phyloP scores from a whole-genome alignment of 78 protist species.

The Kipferlia bialata region DNA sequence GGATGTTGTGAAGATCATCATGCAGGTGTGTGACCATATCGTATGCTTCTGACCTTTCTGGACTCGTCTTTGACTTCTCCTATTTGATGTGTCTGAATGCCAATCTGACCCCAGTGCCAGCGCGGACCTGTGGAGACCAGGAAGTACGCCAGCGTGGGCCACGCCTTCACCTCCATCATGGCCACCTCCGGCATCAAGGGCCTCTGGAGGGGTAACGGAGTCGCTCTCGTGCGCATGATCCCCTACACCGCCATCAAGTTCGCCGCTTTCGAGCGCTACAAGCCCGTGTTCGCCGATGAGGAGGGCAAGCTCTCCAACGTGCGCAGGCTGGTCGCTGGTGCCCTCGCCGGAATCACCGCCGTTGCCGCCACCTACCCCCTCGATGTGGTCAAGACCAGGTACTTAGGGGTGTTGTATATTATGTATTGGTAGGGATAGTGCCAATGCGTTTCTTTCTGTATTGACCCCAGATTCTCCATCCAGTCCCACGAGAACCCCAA shows the following conservation, averaged over 20 bases:
- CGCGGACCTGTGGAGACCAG: background rate
- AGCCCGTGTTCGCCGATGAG: background rate
- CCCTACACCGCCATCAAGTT: conserved; percentile 14
- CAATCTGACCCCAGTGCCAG: background rate
- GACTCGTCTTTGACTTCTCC: no score
- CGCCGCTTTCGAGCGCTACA: conserved; percentile 12
- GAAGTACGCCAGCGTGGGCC: background rate
- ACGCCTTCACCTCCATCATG: background rate
- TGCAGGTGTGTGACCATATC: no score
- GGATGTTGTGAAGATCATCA: conserved; percentile 1
- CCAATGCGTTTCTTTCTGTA: no score
- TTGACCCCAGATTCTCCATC: background rate
- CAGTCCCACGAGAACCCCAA: background rate
- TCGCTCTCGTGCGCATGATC: background rate
- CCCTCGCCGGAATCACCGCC: conserved; percentile 17
- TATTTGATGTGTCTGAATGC: no score
- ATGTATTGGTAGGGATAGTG: no score
- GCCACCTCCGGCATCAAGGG: background rate
- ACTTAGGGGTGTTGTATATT: no score
- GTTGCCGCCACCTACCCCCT: conserved; percentile 10
- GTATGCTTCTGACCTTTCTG: no score
- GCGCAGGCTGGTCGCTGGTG: background rate
- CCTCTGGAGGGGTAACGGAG: conserved; percentile 13
- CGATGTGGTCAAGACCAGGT: conserved; percentile 7
- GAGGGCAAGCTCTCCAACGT: background rate